Base-by-base conservation (phyloP, 768 basidiomycete genomes). In the Porpolomopsis calyptriformis region DNA sequence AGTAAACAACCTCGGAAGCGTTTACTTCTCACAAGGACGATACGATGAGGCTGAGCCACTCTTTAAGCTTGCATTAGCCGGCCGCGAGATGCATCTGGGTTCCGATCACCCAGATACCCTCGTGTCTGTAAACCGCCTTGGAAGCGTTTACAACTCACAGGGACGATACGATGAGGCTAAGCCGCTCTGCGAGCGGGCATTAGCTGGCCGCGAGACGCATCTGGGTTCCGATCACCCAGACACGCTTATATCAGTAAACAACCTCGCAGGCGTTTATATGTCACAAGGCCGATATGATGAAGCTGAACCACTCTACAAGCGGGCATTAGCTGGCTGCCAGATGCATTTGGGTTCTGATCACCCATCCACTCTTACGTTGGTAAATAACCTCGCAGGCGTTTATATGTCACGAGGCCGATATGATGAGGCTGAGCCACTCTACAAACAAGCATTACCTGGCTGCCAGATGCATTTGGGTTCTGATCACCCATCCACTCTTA, bases 91-190 rank as follows among this genome's bases (percentile, higher is more conserved):
- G 22, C 43, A 45, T 4, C 43, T 23, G 14, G 48, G 48, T 10
- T 14, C 12, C 8, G 36, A 26, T 12, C 42, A 43, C 42, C 24
- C 12, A 9, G n/a, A 43, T 14, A 43, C 23, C 24, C 42, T 43
- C 4, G 16, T 5, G 27, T 27, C 42, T 8, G 22, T 43, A 14
- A 8, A 27, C 20, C 4, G 31, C 20, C 26, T 43, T 14, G 42
- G 24, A 4, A 14, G 26, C 4, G 11, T 27, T 25, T 43, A 31
- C 27, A 4, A 22, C 4, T 31, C 10, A 10, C 42, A 43, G 29
- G 24, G 18, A 18, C 42, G 42, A 22, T 43, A 43, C 42, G 20
- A 43, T 18, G 42, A 43, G 12, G 42, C 42, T 26, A 25, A 43
- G 42, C 10, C 5, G 14, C 27, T 26, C 14, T 16, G 10, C 25